phyloP scores from a whole-genome alignment of 306 rosid genomes.

The Geum urbanum region DNA sequence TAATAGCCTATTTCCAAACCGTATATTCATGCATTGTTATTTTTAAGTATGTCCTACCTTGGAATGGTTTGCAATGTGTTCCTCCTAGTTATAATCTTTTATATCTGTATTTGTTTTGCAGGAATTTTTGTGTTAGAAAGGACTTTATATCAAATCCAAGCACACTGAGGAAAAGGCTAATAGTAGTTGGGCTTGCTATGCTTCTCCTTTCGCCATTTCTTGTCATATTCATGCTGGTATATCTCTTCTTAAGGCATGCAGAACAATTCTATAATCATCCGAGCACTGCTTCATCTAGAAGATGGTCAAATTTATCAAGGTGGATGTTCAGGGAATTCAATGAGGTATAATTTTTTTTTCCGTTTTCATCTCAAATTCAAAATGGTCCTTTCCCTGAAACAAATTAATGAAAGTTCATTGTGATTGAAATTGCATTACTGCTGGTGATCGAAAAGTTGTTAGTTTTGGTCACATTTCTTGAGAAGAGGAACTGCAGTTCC shows the following conservation, averaged over 20 bases:
- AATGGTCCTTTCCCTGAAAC: neutral
- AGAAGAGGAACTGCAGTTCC: neutral
- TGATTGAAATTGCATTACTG: neutral
- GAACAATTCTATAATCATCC: slow-evolving; percentile 94
- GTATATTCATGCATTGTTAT: neutral
- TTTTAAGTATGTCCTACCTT: neutral
- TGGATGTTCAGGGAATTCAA: slow-evolving; percentile 94
- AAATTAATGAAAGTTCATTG: neutral
- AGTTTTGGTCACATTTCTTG: neutral
- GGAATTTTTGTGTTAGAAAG: slow-evolving; percentile 66
- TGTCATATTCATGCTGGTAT: slow-evolving; percentile 91
- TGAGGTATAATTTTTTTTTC: slow-evolving; percentile 57
- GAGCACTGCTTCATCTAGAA: slow-evolving; percentile 77
- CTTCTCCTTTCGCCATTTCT: slow-evolving; percentile 94
- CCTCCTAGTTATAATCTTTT: slow-evolving; percentile 16
- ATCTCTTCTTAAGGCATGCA: slow-evolving; percentile 91
- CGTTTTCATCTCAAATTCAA: slow-evolving; percentile 6
- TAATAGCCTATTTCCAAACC: neutral
- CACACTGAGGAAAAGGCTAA: slow-evolving; percentile 73
- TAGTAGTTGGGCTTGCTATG: slow-evolving; percentile 81
- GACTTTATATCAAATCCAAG: slow-evolving; percentile 78
- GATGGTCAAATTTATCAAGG: slow-evolving; percentile 93
- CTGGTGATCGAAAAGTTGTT: neutral
- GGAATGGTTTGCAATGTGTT: neutral
- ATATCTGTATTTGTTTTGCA: slow-evolving; percentile 34